Conservation (phyloP, 2,329 filamentous ascomycete species). For the Neurospora sp. region DNA sequence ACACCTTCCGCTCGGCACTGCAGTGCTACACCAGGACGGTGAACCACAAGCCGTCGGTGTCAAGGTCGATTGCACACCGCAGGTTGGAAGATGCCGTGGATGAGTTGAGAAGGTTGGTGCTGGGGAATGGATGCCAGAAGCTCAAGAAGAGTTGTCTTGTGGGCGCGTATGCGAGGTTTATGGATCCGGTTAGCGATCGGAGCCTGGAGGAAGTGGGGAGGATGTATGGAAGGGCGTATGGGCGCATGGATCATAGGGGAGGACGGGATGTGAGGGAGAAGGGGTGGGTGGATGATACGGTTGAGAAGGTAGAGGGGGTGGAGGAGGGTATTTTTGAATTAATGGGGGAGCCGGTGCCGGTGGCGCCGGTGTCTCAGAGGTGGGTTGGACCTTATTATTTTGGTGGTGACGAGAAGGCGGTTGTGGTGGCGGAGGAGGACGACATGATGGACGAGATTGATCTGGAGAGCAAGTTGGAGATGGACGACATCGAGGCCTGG, state of each 20-base stretch:
- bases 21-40: constrained; percentile 43
- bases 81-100: constrained; percentile 53
- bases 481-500: constrained; percentile 18
- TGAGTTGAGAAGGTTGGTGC: constrained; percentile 49
- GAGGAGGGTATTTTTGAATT: background rate
- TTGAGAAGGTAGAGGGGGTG: background rate
- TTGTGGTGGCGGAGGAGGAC: constrained; percentile 3
- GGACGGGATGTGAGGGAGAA: background rate
- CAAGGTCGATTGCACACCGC: constrained; percentile 20
- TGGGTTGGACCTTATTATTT: background rate
- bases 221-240: constrained; percentile 22
- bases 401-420: constrained; percentile 3
- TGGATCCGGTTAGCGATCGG: constrained; percentile 36
- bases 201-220: constrained; percentile 40
- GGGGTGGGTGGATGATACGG: background rate
- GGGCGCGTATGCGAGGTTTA: constrained; percentile 43
- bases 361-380: background rate
- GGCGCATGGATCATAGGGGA: constrained; percentile 10
- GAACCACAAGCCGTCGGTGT: background rate
- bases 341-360: background rate
- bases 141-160: constrained; percentile 42
- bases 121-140: constrained; percentile 41
- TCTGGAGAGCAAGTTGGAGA: constrained; percentile 10
- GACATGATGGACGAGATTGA: constrained; percentile 6
- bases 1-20: constrained; percentile 54